Base-by-base conservation (phyloP, 2,329 filamentous ascomycete species). In the Sporothrix phasma region DNA sequence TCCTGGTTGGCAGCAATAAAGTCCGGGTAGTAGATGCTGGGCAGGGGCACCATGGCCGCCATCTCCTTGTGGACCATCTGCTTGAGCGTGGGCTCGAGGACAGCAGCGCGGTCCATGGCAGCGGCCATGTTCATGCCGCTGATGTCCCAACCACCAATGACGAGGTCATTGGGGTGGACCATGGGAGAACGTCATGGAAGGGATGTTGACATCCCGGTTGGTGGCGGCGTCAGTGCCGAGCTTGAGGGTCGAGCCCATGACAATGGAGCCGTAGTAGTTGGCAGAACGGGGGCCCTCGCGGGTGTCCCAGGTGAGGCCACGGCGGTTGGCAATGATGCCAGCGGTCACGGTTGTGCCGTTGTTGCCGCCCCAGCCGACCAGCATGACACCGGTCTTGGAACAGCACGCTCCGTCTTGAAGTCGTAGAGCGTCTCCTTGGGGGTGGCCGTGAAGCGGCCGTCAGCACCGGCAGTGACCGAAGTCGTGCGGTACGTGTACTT, bases 1-100 rank as follows among this genome's bases (percentile, higher is more conserved):
- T 94, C 92, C 80, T 99, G 94, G 81, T 99, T 99, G 74, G 94
- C 90, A 69, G 94, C 94, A 73, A 99, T 99, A 81, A 99, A 99
- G 78, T 97, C 94, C 1, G 94, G 94, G 77, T 99, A 99, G 84
- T 99, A 99, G 78, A 97, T 89, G 77, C 89, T 93, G 26, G 92
- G 93, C 68, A 97, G 84, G 34, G 94, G 94, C 71, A 88, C 87
- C 86, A 97, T 89, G 71, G 81, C 80, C 67, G 86, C 80, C 92
- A 97, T 93, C 79, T 97, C 90, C 83, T 97, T 96, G 78, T 86
- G 88, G 71, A 99, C 89, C 72, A 89, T 84, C 64, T 81, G 79
- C 84, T 99, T 99, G 72, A 99, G 83, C 34, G 90, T 88, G n/a
- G 94, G 94, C 80, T 97, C 93, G 62, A 99, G 86, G 62, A 99